A percentile compares a stretch with the other conserved stretches of the same genome.
phyloP scores from a whole-genome alignment of 23 red algal genomes.

The Pyropia haitanensis region DNA sequence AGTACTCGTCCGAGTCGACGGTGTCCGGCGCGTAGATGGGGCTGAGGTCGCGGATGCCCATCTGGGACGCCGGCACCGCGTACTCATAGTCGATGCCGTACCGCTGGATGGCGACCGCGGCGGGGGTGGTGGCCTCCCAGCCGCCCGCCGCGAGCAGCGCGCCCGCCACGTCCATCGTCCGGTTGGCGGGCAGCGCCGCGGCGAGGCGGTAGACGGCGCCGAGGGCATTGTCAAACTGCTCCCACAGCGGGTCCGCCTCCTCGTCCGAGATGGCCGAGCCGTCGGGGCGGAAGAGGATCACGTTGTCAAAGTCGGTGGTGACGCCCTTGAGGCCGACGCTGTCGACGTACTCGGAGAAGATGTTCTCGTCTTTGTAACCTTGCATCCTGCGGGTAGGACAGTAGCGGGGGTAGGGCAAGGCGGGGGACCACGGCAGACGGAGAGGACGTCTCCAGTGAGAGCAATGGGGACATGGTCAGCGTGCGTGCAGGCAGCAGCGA shows the following conservation, averaged over 20 bases:
- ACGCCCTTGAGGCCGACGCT: conserved; percentile 11
- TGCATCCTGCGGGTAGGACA: conserved; percentile 6
- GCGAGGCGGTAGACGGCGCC: conserved; percentile 2
- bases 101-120: conserved; percentile 5
- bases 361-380: conserved; percentile 18
- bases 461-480: too few species aligned
- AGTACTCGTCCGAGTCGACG: conserved; percentile 4
- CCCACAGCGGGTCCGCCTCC: conserved; percentile 20
- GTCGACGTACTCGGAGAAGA: conserved; percentile 20
- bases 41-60: background rate
- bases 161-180: background rate
- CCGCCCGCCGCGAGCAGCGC: conserved; percentile 16
- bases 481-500: too few species aligned
- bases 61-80: conserved; percentile 9
- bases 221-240: conserved; percentile 7
- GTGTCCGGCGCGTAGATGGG: conserved; percentile 25
- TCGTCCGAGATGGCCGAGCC: conserved; percentile 9
- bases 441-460: too few species aligned
- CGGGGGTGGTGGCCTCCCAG: conserved; percentile 6
- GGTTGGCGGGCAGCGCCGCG: background rate
- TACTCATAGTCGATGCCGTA: conserved; percentile 33
- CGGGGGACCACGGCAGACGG: too few species aligned
- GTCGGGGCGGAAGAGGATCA: conserved; percentile 6
- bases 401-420: too few species aligned
- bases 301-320: conserved; percentile 12